These are phyloP conservation scores for Mariannaea elegans DNA, from an alignment of 2,329 filamentous ascomycete species.

Conservation along the genomic window DNA sequence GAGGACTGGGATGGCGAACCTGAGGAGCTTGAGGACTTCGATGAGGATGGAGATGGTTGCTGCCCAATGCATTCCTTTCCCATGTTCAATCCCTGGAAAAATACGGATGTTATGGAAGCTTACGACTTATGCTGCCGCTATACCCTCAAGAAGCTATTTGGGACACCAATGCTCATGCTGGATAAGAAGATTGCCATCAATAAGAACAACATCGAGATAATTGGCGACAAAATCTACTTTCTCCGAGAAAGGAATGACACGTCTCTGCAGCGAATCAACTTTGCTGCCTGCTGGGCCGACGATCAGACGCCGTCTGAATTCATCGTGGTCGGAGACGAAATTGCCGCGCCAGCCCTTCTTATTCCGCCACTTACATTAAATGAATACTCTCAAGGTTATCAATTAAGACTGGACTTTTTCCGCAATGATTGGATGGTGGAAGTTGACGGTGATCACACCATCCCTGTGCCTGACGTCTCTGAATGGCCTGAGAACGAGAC, in stretches of 20 bases:
- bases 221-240: slow-evolving; percentile 8
- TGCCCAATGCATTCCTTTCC: slow-evolving; percentile 13
- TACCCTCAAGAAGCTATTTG: slow-evolving; percentile 2
- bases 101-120: neutral
- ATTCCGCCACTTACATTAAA: slow-evolving; percentile 4
- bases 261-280: neutral
- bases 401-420: slow-evolving; percentile 10
- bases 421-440: slow-evolving; percentile 15
- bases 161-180: slow-evolving; percentile 5
- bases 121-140: slow-evolving; percentile 4
- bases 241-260: neutral
- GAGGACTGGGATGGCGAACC: slow-evolving; percentile 14
- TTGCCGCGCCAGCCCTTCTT: neutral
- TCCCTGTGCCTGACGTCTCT: slow-evolving; percentile 2
- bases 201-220: neutral
- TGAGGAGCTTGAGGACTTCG: slow-evolving; percentile 1
- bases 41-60: slow-evolving; percentile 10
- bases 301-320: neutral
- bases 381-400: slow-evolving; percentile 1
- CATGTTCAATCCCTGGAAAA: slow-evolving; percentile 21
- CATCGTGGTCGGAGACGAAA: neutral
- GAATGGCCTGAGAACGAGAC: neutral
- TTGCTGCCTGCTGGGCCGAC: slow-evolving; percentile 11
- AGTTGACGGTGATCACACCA: neutral
- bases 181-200: slow-evolving; percentile 10